Base-by-base conservation (phyloP, 23 red algal species). In the Gracilariopsis chorda region DNA sequence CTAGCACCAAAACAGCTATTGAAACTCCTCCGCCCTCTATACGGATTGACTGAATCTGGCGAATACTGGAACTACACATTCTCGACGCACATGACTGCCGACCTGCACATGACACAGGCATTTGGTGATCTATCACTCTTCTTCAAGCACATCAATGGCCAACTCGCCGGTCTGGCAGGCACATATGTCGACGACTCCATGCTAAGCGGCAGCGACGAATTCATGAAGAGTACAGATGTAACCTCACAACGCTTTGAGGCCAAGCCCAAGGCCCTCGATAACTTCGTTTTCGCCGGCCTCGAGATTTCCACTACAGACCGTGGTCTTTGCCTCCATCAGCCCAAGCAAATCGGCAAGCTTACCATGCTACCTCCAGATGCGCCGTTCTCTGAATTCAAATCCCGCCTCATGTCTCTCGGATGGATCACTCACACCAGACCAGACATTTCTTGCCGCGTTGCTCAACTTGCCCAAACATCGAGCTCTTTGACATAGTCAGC, bases 41-140 rank as follows among this genome's bases (percentile, higher is more conserved):
- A 80, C 34, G 71, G 87, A 7, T 24, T 90, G 4, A 29, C 87
- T 1, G 73, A 80, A 4, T 48, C 42, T 41, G 70, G 87, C 1
- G 73, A 90, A 34, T 90, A 90, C 45, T 90, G 72, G 72, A 51
- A 79, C 57, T 61, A 19, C 4, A 90, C 87, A 1, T 47, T 90
- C 13, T 19, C 73, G 0, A 49, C 65, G 7, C 87, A 90, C 58
- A 44, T 90, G 29, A 1, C 10, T 1, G 45, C 65, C 12, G 87
- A 90, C 41, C 23, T 90, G 36, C 0, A 41, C 2, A 90, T 80
- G 87, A 64, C 42, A 28, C 35, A 47, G 17, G 39, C 56, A 0
- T 24, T 71, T 10, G 51, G 70, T 3, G 87, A 90, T 23, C 1
- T 69, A 34, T 46, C 70, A 3, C 41, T 64, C 0, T 90, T 90